Conservation (phyloP, 768 basidiomycete genomes). For the Gloeophyllum trabeum region DNA sequence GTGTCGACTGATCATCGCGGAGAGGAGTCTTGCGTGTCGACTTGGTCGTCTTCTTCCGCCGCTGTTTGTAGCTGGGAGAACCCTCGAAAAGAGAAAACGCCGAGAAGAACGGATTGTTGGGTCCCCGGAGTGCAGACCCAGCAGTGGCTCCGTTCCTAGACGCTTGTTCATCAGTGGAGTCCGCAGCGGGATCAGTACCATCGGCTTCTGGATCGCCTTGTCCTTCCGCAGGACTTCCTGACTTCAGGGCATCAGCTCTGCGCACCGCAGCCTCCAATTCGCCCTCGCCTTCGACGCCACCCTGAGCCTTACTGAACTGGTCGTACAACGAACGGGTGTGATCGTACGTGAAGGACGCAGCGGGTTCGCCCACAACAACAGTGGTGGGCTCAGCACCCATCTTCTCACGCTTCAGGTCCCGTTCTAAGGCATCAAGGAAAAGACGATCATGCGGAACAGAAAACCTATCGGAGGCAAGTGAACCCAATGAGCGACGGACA, state of each 20-base stretch:
- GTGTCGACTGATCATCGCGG: slow-evolving; percentile 9
- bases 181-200: neutral
- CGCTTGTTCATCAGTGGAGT: neutral
- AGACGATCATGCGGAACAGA: slow-evolving; percentile 95
- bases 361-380: slow-evolving; percentile 65
- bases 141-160: neutral
- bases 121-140: slow-evolving; percentile 11
- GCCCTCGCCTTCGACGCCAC: slow-evolving; percentile 22
- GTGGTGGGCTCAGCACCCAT: slow-evolving; percentile 85
- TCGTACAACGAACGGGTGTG: slow-evolving; percentile 79
- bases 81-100: slow-evolving; percentile 76
- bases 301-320: slow-evolving; percentile 54
- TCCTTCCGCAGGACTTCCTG: neutral
- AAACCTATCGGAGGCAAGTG: slow-evolving; percentile 45
- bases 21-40: slow-evolving; percentile 1
- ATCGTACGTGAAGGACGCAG: slow-evolving; percentile 82
- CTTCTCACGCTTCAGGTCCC: slow-evolving; percentile 93
- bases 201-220: neutral
- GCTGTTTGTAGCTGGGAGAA: slow-evolving; percentile 79
- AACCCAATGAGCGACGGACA: neutral
- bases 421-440: slow-evolving; percentile 92
- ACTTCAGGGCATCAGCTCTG: slow-evolving; percentile 12
- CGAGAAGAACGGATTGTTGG: slow-evolving; percentile 42
- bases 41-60: slow-evolving; percentile 63
- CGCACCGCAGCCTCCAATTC: slow-evolving; percentile 21